phyloP scores from a whole-genome alignment of 176 grass and related monocot species.

The Carex cristatella region DNA sequence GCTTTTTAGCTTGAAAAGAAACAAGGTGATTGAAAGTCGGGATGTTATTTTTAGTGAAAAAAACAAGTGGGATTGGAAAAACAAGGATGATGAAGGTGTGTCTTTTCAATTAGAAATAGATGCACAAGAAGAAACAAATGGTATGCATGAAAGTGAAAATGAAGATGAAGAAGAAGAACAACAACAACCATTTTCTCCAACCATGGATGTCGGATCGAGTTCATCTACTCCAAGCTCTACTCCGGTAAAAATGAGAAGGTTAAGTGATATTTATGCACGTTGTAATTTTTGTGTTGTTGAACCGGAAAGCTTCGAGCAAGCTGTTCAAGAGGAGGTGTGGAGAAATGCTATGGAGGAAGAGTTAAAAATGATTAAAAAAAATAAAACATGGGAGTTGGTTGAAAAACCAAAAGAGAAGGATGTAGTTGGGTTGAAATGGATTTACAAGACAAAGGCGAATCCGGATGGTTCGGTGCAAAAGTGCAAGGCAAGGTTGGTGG shows the following conservation, averaged over 20 bases:
- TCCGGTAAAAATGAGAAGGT: not conserved
- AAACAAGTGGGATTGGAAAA: not conserved
- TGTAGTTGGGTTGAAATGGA: not conserved
- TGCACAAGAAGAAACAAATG: not conserved
- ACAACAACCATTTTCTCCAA: not conserved
- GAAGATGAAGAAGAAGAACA: not conserved
- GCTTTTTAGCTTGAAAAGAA: not conserved
- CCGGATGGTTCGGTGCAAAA: not conserved
- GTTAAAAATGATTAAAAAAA: not conserved
- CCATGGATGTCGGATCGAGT: not conserved
- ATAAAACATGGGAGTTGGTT: not conserved
- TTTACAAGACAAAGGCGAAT: not conserved
- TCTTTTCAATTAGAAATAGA: not conserved
- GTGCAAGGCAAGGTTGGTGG: not conserved
- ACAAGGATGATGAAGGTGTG: not conserved
- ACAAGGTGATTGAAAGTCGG: constrained; percentile 8
- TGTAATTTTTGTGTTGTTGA: not conserved
- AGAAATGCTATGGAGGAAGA: not conserved
- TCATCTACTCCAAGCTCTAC: not conserved
- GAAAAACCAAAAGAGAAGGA: not conserved
- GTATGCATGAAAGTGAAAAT: not conserved
- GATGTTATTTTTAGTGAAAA: constrained; percentile 19
- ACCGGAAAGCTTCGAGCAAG: constrained; percentile 1
- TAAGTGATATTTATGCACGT: not conserved
- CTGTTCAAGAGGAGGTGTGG: not conserved